phyloP scores from a whole-genome alignment of 768 basidiomycete genomes.

The Lentinula aciculospora region DNA sequence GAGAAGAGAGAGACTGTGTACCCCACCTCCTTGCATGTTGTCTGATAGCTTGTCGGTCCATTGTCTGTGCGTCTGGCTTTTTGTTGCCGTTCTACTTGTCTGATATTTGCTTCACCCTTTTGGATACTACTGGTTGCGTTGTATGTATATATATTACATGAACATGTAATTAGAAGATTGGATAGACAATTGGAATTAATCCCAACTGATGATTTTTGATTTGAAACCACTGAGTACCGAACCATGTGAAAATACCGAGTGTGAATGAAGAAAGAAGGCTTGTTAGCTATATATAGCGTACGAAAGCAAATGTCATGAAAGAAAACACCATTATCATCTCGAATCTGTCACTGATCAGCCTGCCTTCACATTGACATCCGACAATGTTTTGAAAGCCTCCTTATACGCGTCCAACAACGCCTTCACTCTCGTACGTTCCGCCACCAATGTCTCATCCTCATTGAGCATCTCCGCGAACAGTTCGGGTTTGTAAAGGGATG shows the following conservation, averaged over 20 bases:
- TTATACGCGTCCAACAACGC: constrained; percentile 93
- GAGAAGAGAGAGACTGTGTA: background rate
- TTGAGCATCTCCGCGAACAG: constrained; percentile 86
- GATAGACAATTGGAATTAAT: background rate
- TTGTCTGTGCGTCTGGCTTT: constrained; percentile 13
- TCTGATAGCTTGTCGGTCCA: constrained; percentile 11
- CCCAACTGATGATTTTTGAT: too few relatives aligned
- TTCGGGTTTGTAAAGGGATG: constrained; percentile 90
- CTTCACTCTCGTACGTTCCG: constrained; percentile 91
- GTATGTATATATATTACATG: background rate
- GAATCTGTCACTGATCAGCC: too few relatives aligned
- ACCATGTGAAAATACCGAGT: too few relatives aligned
- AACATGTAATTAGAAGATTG: background rate
- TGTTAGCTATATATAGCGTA: too few relatives aligned
- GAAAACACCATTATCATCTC: too few relatives aligned
- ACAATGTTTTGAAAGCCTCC: constrained; percentile 84
- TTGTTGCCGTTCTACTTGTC: constrained; percentile 13
- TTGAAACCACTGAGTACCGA: too few relatives aligned
- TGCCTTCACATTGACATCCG: constrained; percentile 76
- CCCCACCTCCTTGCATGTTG: background rate
- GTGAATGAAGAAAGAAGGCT: too few relatives aligned
- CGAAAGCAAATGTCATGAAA: too few relatives aligned
- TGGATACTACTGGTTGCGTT: background rate
- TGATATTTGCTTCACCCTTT: constrained; percentile 12
- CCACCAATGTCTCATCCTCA: constrained; percentile 93